These are phyloP conservation scores for Corinectria fuckeliana DNA, from an alignment of 2,329 filamentous ascomycete species.

Conservation along the genomic window DNA sequence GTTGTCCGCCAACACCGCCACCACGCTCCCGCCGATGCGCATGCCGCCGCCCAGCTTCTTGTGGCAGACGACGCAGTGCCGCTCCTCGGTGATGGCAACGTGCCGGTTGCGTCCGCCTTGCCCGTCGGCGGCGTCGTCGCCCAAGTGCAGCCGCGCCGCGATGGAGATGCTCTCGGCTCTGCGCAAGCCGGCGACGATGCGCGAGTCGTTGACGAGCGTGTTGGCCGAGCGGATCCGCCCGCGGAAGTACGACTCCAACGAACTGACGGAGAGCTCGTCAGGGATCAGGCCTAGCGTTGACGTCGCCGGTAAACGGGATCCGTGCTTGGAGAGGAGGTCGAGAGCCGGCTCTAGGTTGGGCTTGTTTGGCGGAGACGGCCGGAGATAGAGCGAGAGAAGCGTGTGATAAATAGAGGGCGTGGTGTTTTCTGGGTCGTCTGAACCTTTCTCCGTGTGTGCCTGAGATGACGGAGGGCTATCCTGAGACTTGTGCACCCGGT, in stretches of 20 bases:
- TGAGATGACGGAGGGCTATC: conserved; percentile 50
- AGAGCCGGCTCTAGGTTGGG: conserved; percentile 81
- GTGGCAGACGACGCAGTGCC: conserved; percentile 90
- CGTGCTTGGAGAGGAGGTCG: conserved; percentile 87
- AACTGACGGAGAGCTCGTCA: conserved; percentile 74
- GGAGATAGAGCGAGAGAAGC: conserved; percentile 86
- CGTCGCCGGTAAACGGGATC: conserved; percentile 85
- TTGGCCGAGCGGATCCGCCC: conserved; percentile 89
- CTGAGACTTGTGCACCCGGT: conserved; percentile 75
- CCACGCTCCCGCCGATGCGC: conserved; percentile 86
- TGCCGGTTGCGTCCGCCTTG: conserved; percentile 64
- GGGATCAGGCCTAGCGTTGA: conserved; percentile 89
- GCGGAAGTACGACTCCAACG: conserved; percentile 89
- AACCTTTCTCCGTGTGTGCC: conserved; percentile 41
- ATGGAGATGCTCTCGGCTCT: conserved; percentile 81
- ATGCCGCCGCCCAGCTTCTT: conserved; percentile 88
- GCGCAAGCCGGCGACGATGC: conserved; percentile 77
- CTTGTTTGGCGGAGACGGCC: conserved; percentile 75
- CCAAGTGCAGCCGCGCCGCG: conserved; percentile 76
- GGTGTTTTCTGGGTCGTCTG: conserved; percentile 54
- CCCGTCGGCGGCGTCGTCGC: conserved; percentile 63
- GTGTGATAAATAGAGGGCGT: conserved; percentile 88
- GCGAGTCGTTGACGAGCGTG: conserved; percentile 78
- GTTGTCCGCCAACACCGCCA: conserved; percentile 87
- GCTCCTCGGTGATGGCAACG: conserved; percentile 85